A percentile compares a stretch with the other conserved stretches of the same genome.
These are phyloP conservation scores for Schizochytrium sp. DNA, from an alignment of 108 stramenopile genomes.

Conservation along the genomic window DNA sequence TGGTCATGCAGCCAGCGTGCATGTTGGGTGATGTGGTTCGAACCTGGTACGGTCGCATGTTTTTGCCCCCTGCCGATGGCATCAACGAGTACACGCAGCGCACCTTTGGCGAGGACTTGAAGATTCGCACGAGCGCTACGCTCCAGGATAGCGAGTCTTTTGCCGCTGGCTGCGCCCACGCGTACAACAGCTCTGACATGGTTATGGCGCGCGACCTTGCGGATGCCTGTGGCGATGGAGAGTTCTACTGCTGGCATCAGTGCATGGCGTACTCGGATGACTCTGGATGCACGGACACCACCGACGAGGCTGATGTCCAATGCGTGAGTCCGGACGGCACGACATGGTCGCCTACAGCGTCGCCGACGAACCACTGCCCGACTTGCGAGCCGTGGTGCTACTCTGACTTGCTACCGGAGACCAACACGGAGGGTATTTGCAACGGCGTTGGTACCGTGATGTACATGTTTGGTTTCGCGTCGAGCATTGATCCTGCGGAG, in stretches of 20 bases:
- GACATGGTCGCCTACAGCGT: not conserved
- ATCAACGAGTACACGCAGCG: not conserved
- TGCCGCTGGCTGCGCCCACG: not conserved
- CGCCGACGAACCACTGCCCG: not conserved
- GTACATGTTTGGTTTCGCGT: not conserved
- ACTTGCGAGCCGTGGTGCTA: not conserved
- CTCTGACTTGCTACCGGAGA: not conserved
- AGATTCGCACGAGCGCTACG: not conserved
- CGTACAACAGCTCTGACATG: not conserved
- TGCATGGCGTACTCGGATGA: not conserved
- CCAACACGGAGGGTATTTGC: not conserved
- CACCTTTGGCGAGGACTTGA: not conserved
- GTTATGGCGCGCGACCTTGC: not conserved
- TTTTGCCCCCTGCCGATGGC: not conserved
- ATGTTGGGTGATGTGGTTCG: not conserved
- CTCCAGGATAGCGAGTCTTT: not conserved
- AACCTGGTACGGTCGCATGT: conserved; percentile 3
- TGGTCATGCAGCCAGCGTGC: not conserved
- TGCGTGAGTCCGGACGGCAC: not conserved
- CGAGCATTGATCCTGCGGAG: not conserved
- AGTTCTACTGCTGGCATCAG: not conserved
- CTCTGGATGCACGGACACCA: not conserved
- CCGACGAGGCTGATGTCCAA: not conserved
- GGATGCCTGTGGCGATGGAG: not conserved
- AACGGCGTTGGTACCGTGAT: not conserved